Evolutionary conservation across 2,329 filamentous ascomycete genomes (phyloP).

Genomic region (Sarocladium brachiariae): DNA sequence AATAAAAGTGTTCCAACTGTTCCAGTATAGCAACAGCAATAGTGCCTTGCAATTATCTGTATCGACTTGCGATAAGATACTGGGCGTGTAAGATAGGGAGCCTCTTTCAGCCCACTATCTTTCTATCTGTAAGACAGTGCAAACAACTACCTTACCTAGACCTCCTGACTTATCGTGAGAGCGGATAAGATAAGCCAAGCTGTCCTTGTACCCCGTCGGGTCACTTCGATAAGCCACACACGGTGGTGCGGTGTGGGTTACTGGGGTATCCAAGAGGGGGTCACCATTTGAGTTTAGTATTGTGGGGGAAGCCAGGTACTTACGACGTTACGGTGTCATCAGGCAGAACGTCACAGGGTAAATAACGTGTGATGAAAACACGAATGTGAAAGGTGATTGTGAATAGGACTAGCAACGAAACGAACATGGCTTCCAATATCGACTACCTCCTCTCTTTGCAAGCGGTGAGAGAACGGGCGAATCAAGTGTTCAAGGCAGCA

Average conservation of each 20-base stretch:
- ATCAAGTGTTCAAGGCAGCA: conserved; percentile 28
- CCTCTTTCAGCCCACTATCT: neutral
- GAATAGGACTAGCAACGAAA: too few relatives aligned
- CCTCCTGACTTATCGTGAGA: too few relatives aligned
- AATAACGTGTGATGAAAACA: too few relatives aligned
- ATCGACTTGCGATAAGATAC: neutral
- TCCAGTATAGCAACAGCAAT: neutral
- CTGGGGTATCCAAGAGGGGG: too few relatives aligned
- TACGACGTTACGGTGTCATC: too few relatives aligned
- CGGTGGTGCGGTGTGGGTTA: too few relatives aligned
- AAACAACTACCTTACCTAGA: neutral
- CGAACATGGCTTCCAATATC: neutral
- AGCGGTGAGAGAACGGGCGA: conserved; percentile 29
- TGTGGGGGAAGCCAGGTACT: too few relatives aligned
- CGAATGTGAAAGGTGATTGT: too few relatives aligned
- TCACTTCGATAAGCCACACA: neutral
- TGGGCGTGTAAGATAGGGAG: neutral
- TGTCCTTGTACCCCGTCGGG: too few relatives aligned
- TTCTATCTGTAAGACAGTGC: neutral
- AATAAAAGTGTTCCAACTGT: neutral
- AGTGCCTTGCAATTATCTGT: neutral
- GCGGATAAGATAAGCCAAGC: too few relatives aligned
- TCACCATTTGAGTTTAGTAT: too few relatives aligned
- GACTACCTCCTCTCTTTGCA: conserved; percentile 28
- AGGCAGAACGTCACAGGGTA: too few relatives aligned